Conservation (phyloP, 768 basidiomycete genomes). For the Tylopilus balloui region DNA sequence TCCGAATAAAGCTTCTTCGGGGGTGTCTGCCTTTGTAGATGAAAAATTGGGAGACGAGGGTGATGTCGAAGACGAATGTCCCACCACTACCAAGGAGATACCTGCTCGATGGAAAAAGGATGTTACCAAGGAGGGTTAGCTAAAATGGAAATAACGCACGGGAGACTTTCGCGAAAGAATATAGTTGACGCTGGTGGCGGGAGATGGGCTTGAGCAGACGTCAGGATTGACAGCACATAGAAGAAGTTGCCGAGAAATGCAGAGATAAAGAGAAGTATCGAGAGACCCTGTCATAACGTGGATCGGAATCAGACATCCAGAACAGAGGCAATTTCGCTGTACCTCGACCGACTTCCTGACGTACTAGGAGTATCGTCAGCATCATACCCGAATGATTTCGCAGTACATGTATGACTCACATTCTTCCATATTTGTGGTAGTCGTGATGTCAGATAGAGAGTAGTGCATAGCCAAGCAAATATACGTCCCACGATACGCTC, state of each 20-base stretch:
- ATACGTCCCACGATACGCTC: constrained; percentile 82
- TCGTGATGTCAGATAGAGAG: constrained; percentile 87
- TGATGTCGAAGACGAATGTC: constrained; percentile 88
- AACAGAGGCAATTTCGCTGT: constrained; percentile 1
- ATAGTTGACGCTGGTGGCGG: constrained; percentile 57
- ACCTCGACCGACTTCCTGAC: constrained; percentile 88
- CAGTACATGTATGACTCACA: constrained; percentile 46
- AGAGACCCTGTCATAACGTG: constrained; percentile 63
- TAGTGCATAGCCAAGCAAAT: constrained; percentile 93
- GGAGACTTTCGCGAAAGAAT: constrained; percentile 77
- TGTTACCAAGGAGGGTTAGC: not conserved
- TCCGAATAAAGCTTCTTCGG: constrained; percentile 26
- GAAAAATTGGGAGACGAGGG: constrained; percentile 82
- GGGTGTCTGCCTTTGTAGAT: constrained; percentile 59
- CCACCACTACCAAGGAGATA: constrained; percentile 92
- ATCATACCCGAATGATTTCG: not conserved
- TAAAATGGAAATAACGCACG: constrained; percentile 48
- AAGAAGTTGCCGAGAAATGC: constrained; percentile 93
- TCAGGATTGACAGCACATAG: constrained; percentile 88
- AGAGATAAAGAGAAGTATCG: constrained; percentile 88
- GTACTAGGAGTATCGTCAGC: constrained; percentile 45
- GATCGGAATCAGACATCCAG: constrained; percentile 8
- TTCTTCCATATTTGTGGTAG: constrained; percentile 99
- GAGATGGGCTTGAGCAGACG: constrained; percentile 57
- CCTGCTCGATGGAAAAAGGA: constrained; percentile 32